phyloP scores from a whole-genome alignment of 2,329 filamentous ascomycete genomes.

The Fulvia fulva region DNA sequence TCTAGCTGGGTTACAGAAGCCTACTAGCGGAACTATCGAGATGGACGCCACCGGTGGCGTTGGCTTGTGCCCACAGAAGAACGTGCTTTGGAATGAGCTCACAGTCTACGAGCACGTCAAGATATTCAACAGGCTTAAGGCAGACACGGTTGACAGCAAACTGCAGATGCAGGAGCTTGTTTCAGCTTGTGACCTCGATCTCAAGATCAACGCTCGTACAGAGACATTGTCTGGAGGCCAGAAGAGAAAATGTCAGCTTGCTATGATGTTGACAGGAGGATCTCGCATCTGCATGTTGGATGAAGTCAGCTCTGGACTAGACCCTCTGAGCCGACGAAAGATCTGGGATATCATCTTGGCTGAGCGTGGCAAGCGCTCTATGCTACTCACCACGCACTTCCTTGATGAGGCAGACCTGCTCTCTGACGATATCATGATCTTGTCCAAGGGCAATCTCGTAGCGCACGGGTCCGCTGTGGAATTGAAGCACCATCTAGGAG shows the following conservation, averaged over 20 bases:
- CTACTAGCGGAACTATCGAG: constrained; percentile 70
- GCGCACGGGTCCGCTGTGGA: constrained; percentile 81
- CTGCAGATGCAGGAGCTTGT: constrained; percentile 62
- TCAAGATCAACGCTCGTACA: constrained; percentile 68
- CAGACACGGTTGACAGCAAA: constrained; percentile 56
- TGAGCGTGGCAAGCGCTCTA: constrained; percentile 75
- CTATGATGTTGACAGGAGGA: constrained; percentile 92
- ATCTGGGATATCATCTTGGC: constrained; percentile 91
- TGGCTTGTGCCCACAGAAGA: constrained; percentile 85
- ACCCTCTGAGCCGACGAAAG: constrained; percentile 80
- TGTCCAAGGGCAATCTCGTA: constrained; percentile 78
- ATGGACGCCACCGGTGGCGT: constrained; percentile 74
- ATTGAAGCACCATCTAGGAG: constrained; percentile 75
- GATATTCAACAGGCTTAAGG: constrained; percentile 79
- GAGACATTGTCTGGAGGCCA: constrained; percentile 85
- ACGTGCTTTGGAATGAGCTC: constrained; percentile 84
- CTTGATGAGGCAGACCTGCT: constrained; percentile 88
- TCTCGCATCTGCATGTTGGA: constrained; percentile 86
- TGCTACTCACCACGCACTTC: constrained; percentile 89
- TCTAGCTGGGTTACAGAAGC: constrained; percentile 73
- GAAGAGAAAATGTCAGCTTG: constrained; percentile 85
- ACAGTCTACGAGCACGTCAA: constrained; percentile 78
- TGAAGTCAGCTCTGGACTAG: constrained; percentile 83
- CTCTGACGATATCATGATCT: constrained; percentile 80
- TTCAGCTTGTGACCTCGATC: constrained; percentile 65